Evolutionary conservation across 2,329 filamentous ascomycete species (phyloP).

Genomic region (Colletotrichum phormii): DNA sequence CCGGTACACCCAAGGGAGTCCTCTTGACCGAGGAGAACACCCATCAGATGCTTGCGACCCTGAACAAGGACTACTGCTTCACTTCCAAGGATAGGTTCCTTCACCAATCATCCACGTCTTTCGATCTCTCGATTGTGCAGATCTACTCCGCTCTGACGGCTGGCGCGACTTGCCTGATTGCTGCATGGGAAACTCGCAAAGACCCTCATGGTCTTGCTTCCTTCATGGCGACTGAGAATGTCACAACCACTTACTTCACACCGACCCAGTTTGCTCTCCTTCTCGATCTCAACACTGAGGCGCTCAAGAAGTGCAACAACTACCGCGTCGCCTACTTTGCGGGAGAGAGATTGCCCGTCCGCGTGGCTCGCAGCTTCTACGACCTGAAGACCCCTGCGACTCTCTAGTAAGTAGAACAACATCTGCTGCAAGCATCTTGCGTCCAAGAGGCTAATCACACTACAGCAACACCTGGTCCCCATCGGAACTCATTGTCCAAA

Average conservation of each 20-base stretch:
- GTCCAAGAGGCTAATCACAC: background rate
- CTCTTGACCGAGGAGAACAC: slow-evolving; percentile 42
- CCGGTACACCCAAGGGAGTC: slow-evolving; percentile 42
- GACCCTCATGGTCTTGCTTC: slow-evolving; percentile 41
- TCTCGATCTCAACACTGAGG: slow-evolving; percentile 39
- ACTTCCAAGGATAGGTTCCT: slow-evolving; percentile 39
- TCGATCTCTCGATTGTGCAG: background rate
- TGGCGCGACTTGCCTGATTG: slow-evolving; percentile 40
- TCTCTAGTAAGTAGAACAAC: background rate
- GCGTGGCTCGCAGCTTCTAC: slow-evolving; percentile 40
- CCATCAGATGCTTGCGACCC: slow-evolving; percentile 41
- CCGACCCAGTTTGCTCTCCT: slow-evolving; percentile 24
- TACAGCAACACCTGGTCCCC: background rate
- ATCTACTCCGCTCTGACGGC: background rate
- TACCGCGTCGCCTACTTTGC: slow-evolving; percentile 41
- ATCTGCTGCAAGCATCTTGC: background rate
- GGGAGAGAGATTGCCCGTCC: slow-evolving; percentile 40
- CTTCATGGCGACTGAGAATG: slow-evolving; percentile 39
- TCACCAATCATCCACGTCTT: slow-evolving; percentile 35
- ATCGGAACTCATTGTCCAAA: slow-evolving; percentile 41
- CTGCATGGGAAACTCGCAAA: slow-evolving; percentile 40
- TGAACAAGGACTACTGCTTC: slow-evolving; percentile 40
- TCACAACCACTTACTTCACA: slow-evolving; percentile 5
- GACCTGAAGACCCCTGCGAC: slow-evolving; percentile 40
- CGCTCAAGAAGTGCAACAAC: slow-evolving; percentile 37